phyloP scores from a whole-genome alignment of 805 yeast genomes.

The Candida namnaoensis region DNA sequence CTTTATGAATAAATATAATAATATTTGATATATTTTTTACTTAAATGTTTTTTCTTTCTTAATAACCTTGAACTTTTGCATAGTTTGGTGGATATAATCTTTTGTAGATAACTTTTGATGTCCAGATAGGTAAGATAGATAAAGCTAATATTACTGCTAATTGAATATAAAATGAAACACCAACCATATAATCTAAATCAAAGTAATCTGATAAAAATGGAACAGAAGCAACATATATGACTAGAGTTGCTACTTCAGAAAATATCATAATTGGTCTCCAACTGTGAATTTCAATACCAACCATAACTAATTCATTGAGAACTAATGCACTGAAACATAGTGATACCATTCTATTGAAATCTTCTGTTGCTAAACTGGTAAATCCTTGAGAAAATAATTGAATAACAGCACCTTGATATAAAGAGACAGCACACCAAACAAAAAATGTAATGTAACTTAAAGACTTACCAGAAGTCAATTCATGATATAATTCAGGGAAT shows the following conservation, averaged over 20 bases:
- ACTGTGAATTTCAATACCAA: conserved; percentile 83
- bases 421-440: conserved; percentile 81
- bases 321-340: conserved; percentile 74
- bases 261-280: conserved; percentile 79
- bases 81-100: conserved; percentile 87
- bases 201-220: conserved; percentile 89
- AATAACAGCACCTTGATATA: conserved; percentile 85
- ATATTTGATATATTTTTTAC: background rate
- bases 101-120: conserved; percentile 65
- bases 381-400: conserved; percentile 77
- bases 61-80: conserved; percentile 89
- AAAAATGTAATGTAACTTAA: conserved; percentile 82
- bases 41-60: background rate
- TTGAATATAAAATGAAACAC: conserved; percentile 63
- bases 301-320: conserved; percentile 87
- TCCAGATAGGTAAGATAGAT: conserved; percentile 86
- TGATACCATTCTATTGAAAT: conserved; percentile 74
- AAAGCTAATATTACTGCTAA: conserved; percentile 50
- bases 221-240: conserved; percentile 59
- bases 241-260: conserved; percentile 63
- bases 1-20: too few relatives aligned
- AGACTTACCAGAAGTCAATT: conserved; percentile 80
- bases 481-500: conserved; percentile 93
- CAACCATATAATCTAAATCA: conserved; percentile 53
- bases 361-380: conserved; percentile 45